Base-by-base conservation (phyloP, 306 rosid genomes). In the Corylus americana region DNA sequence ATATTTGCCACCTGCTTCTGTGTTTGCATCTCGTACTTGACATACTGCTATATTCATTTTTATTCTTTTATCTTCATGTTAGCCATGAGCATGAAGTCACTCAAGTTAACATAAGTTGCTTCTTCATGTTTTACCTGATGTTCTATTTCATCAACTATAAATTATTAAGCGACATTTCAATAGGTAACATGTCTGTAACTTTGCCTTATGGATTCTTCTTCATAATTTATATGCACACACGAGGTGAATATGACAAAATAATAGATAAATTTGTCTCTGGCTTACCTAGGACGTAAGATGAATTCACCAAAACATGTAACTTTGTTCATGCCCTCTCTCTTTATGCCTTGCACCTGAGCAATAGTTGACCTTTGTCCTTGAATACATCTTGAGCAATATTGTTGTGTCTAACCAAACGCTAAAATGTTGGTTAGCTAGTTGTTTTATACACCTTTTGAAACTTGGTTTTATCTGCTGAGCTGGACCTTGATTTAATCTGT, bases 1-100 rank as follows among this genome's bases (percentile, higher is more conserved):
- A 50, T 76, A 37, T 58, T 51, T 57, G 71, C 74, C 18, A n/a
- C 8, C 25, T 31, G 77, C 71, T 7, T 71, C 22, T 35, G 47
- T 66, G 54, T 71, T 55, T 79, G 54, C 44, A 8, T 54, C n/a
- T 16, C n/a, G 29, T 27, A 4, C 20, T 66, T 5, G 2, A 59
- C 68, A 39, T 67, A 42, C 11, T 29, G 8, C 22, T 39, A 22
- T 44, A n/a, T 49, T 49, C 14, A 49, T 49, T 8, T 49, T 49
- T 10, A 22, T 67, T 39, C 25, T 17, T 22, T 66, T 17, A 37
- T 66, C 71, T 37, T 25, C 25, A 3, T 39, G 20, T 17, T 39
- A 35, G 49, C n/a, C 51, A 37, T 3, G 25, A 17, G 27, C 16
- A 18, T 39, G 50, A 67, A 67, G 71, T 16, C 7, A 16, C 50